A percentile compares a stretch with the other conserved stretches of the same genome.
phyloP scores from a whole-genome alignment of 148 eudicot species.

The Silene latifolia region DNA sequence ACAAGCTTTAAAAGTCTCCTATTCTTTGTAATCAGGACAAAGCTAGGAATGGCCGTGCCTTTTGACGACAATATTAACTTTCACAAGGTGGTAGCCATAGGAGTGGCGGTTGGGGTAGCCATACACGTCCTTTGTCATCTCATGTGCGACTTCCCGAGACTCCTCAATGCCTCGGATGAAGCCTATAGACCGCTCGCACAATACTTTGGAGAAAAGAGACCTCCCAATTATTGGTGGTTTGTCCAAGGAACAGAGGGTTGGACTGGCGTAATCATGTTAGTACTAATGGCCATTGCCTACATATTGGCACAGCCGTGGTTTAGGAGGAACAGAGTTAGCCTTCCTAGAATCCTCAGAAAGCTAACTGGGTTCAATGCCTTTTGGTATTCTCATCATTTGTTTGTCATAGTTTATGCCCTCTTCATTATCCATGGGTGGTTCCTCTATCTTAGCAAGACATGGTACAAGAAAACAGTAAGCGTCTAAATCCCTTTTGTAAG shows the following conservation, averaged over 20 bases:
- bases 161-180: conserved; percentile 38
- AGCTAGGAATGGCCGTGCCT: conserved; percentile 36
- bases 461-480: conserved; percentile 45
- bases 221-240: conserved; percentile 48
- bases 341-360: conserved; percentile 37
- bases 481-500: not conserved
- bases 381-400: conserved; percentile 55
- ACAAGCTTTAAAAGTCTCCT: no score
- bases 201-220: conserved; percentile 33
- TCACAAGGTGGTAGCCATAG: conserved; percentile 44
- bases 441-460: conserved; percentile 37
- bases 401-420: conserved; percentile 45
- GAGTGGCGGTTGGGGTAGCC: conserved; percentile 37
- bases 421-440: conserved; percentile 38
- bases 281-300: conserved; percentile 43
- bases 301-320: conserved; percentile 51
- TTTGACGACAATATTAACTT: no score
- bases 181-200: conserved; percentile 32
- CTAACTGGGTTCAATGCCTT: conserved; percentile 54
- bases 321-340: conserved; percentile 34
- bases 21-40: conserved; percentile 17
- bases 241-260: conserved; percentile 44
- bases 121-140: conserved; percentile 39
- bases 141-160: conserved; percentile 48
- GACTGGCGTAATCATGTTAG: conserved; percentile 45